Evolutionary conservation across 495 filamentous ascomycete species (phyloP).

Genomic region (Delitschia confertaspora): DNA sequence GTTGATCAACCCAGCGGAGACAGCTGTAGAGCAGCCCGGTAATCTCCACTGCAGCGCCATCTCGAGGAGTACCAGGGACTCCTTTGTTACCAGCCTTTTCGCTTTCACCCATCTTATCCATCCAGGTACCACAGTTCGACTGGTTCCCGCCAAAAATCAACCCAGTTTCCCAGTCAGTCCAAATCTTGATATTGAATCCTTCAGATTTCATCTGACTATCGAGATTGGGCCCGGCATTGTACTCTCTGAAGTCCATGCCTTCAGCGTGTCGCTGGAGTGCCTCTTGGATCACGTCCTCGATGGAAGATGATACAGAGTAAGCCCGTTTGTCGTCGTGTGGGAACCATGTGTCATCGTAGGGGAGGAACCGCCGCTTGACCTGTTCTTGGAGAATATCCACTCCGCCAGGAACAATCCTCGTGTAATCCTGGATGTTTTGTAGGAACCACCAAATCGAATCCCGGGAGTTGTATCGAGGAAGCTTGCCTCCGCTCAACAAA

Average conservation of each 20-base stretch:
- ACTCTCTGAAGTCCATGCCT: slow-evolving; percentile 85
- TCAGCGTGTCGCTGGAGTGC: slow-evolving; percentile 81
- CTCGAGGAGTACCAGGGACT: slow-evolving; percentile 88
- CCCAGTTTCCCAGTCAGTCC: slow-evolving; percentile 86
- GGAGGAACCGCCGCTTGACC: slow-evolving; percentile 79
- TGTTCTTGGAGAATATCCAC: slow-evolving; percentile 62
- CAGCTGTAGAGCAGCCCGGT: slow-evolving; percentile 86
- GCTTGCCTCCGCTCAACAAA: slow-evolving; percentile 71
- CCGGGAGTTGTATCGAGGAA: slow-evolving; percentile 92
- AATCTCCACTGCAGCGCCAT: slow-evolving; percentile 93
- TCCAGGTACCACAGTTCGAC: slow-evolving; percentile 96
- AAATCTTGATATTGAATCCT: slow-evolving; percentile 84
- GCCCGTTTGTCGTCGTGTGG: slow-evolving; percentile 67
- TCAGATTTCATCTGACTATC: slow-evolving; percentile 90
- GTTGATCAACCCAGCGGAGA: slow-evolving; percentile 63
- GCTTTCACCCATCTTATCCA: slow-evolving; percentile 99
- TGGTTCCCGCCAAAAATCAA: slow-evolving; percentile 92
- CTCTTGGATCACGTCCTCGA: slow-evolving; percentile 88
- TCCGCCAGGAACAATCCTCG: slow-evolving; percentile 71
- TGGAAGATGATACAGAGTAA: slow-evolving; percentile 69
- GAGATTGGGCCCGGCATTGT: slow-evolving; percentile 78
- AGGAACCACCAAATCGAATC: slow-evolving; percentile 98
- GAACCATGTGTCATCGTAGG: slow-evolving; percentile 94
- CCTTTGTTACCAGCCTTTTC: slow-evolving; percentile 85
- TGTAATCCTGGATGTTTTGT: slow-evolving; percentile 91